phyloP scores from a whole-genome alignment of 2,329 filamentous ascomycete species.

The Orbilia blumenaviensis region DNA sequence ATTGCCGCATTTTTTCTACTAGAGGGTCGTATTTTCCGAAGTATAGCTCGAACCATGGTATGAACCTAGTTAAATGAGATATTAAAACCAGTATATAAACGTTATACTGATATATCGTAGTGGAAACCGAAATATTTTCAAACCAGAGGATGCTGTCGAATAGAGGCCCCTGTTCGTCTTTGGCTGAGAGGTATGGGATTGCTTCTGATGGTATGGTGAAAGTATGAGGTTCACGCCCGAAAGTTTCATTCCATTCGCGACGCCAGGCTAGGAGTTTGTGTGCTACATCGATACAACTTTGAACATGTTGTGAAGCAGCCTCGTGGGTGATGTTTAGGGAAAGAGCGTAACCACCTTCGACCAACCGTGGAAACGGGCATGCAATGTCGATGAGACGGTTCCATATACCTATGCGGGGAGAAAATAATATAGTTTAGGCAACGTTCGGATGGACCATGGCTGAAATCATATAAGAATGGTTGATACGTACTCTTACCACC shows the following conservation, averaged over 20 bases:
- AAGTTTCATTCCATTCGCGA: slow-evolving; percentile 42
- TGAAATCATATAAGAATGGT: not conserved
- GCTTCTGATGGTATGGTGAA: slow-evolving; percentile 24
- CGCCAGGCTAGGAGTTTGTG: slow-evolving; percentile 44
- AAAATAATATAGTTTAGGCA: not conserved
- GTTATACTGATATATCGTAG: slow-evolving; percentile 40
- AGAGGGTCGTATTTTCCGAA: slow-evolving; percentile 26
- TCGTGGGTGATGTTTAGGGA: slow-evolving; percentile 27
- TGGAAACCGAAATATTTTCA: slow-evolving; percentile 48
- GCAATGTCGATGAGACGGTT: slow-evolving; percentile 35
- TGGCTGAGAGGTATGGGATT: slow-evolving; percentile 19
- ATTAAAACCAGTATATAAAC: slow-evolving; percentile 18
- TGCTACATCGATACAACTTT: slow-evolving; percentile 12
- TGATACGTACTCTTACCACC: slow-evolving; percentile 40
- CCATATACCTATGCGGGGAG: slow-evolving; percentile 36
- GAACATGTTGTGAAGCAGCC: slow-evolving; percentile 24
- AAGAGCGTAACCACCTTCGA: slow-evolving; percentile 32
- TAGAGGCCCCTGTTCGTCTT: slow-evolving; percentile 32
- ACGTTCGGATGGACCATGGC: not conserved
- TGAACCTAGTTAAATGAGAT: slow-evolving; percentile 21
- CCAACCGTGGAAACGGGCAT: slow-evolving; percentile 16
- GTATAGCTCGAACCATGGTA: slow-evolving; percentile 50
- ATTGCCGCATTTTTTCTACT: slow-evolving; percentile 10
- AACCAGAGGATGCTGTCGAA: slow-evolving; percentile 45
- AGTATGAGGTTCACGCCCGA: slow-evolving; percentile 38